These are phyloP conservation scores for Cyathus striatus DNA, from an alignment of 768 basidiomycete genomes.

Conservation along the genomic window DNA sequence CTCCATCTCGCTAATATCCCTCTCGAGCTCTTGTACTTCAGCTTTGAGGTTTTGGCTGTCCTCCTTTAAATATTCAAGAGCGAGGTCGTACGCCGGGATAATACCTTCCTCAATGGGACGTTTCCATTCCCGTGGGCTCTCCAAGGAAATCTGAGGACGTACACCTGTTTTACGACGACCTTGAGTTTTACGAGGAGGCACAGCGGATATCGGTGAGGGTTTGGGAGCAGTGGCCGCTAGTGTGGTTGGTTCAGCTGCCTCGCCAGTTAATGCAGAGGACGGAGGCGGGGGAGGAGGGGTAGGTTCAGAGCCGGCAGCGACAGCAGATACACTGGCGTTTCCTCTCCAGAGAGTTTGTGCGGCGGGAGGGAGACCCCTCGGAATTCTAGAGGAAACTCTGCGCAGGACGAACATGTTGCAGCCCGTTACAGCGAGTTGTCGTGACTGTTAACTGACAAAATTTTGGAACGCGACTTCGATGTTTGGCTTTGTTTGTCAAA, in stretches of 20 bases:
- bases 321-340: conserved; percentile 16
- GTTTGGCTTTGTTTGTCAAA: background rate
- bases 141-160: conserved; percentile 48
- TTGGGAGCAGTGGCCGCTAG: conserved; percentile 4
- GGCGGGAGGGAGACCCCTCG: conserved; percentile 9
- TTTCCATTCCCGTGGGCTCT: conserved; percentile 58
- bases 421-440: conserved; percentile 2
- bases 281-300: no score
- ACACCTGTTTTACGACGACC: conserved; percentile 25
- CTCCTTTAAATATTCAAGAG: conserved; percentile 59
- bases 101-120: conserved; percentile 56
- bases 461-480: conserved; percentile 12
- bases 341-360: conserved; percentile 7
- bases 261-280: no score
- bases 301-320: no score
- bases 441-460: conserved; percentile 1
- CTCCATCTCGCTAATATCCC: conserved; percentile 18
- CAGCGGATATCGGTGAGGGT: background rate
- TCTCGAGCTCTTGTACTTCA: conserved; percentile 36
- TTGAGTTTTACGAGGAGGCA: conserved; percentile 15
- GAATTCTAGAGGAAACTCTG: conserved; percentile 13
- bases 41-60: conserved; percentile 51
- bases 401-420: conserved; percentile 21
- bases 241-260: no score
- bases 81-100: conserved; percentile 81